Evolutionary conservation across 257 asterid genomes (phyloP).

Genomic region (Osmanthus fragrans): DNA sequence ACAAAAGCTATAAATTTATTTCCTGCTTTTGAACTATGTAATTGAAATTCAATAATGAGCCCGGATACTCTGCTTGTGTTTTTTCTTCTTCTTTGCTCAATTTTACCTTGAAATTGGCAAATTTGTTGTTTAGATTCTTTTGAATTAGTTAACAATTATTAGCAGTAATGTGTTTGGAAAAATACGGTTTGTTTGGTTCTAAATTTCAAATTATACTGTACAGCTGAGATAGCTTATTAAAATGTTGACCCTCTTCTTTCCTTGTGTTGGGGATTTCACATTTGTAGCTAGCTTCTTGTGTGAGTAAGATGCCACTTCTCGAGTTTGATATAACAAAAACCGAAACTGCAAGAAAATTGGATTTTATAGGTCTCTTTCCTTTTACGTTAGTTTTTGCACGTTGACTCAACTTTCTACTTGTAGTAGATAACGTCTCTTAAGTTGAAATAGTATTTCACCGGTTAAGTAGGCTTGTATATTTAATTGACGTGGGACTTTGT

Average conservation of each 20-base stretch:
- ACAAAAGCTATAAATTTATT: conserved; percentile 27
- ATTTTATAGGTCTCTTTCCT: background rate
- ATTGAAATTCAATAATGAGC: conserved; percentile 30
- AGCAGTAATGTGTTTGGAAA: background rate
- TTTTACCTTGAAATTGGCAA: background rate
- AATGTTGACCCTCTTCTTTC: background rate
- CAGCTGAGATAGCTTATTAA: no score
- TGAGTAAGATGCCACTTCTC: background rate
- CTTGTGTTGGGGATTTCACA: background rate
- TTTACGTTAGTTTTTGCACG: background rate
- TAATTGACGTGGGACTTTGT: no score
- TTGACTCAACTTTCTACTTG: background rate
- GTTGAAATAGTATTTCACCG: no score
- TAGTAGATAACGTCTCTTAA: background rate
- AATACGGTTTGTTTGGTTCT: background rate
- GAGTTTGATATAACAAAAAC: background rate
- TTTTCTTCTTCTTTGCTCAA: background rate
- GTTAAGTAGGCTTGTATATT: no score
- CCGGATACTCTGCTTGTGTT: conserved; percentile 7
- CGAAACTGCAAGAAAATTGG: background rate
- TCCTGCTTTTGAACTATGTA: conserved; percentile 19
- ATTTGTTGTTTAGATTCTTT: background rate
- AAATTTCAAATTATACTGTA: no score
- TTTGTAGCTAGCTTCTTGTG: background rate
- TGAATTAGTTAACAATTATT: background rate